phyloP scores from a whole-genome alignment of 345 rosid species.

The Mallotus nudiflorus region DNA sequence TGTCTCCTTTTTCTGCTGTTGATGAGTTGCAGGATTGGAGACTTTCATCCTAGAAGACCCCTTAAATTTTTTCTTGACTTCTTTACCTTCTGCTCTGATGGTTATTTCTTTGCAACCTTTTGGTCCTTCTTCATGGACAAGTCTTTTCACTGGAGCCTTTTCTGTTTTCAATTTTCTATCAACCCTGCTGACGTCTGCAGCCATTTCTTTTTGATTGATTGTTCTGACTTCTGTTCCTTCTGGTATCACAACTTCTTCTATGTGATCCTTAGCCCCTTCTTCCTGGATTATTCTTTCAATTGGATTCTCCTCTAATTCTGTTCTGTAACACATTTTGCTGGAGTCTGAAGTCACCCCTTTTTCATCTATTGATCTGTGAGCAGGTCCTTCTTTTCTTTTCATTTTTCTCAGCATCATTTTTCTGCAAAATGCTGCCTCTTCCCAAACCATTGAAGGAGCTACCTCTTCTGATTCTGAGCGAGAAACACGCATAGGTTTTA shows the following conservation, averaged over 20 bases:
- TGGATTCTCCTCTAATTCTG: constrained; percentile 27
- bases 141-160: constrained; percentile 25
- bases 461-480: constrained; percentile 29
- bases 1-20: constrained; percentile 31
- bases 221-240: constrained; percentile 43
- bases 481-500: constrained; percentile 47
- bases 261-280: constrained; percentile 34
- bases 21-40: constrained; percentile 19
- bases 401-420: constrained; percentile 31
- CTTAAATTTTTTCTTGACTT: constrained; percentile 32
- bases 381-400: constrained; percentile 37
- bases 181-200: constrained; percentile 12
- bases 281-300: constrained; percentile 35
- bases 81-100: constrained; percentile 36
- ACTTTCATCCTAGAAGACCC: constrained; percentile 37
- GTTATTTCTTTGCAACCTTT: constrained; percentile 26
- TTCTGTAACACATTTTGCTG: constrained; percentile 17
- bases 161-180: constrained; percentile 27
- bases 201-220: constrained; percentile 30
- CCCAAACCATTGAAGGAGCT: constrained; percentile 16
- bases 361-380: constrained; percentile 12
- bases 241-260: constrained; percentile 23
- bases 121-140: constrained; percentile 37
- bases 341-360: constrained; percentile 24
- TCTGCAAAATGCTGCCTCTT: constrained; percentile 19